A percentile compares a stretch with the other conserved stretches of the same genome.
These are phyloP conservation scores for Colletotrichum sp. DNA, from an alignment of 2,329 filamentous ascomycete genomes.

Conservation along the genomic window DNA sequence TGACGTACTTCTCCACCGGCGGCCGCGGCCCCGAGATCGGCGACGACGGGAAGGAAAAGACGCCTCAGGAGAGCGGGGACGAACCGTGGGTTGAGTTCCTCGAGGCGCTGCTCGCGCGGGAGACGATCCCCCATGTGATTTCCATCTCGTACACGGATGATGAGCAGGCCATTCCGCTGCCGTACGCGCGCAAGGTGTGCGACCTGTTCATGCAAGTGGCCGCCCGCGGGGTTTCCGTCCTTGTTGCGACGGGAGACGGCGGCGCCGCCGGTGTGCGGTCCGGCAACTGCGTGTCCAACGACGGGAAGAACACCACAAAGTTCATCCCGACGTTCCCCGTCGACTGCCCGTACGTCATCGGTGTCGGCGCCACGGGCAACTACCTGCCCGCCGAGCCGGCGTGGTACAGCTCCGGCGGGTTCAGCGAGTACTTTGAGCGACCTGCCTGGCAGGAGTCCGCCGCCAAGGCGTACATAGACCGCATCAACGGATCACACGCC, in stretches of 20 bases:
- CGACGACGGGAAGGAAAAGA: not conserved
- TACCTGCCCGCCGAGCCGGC: constrained; percentile 40
- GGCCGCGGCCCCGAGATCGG: not conserved
- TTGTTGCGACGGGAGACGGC: constrained; percentile 31
- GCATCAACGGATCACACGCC: constrained; percentile 46
- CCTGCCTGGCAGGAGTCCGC: constrained; percentile 44
- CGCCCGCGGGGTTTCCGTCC: constrained; percentile 30
- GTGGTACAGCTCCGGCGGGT: constrained; percentile 44
- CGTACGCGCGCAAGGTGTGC: constrained; percentile 34
- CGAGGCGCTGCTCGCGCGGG: constrained; percentile 28
- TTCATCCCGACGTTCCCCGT: constrained; percentile 61
- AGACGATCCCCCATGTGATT: constrained; percentile 36
- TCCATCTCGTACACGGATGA: constrained; percentile 39
- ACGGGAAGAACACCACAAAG: constrained; percentile 57
- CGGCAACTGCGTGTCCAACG: constrained; percentile 52
- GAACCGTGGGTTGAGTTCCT: constrained; percentile 34
- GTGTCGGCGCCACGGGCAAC: constrained; percentile 30
- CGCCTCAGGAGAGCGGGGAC: constrained; percentile 22
- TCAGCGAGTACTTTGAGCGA: constrained; percentile 49
- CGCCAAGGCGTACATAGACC: constrained; percentile 41
- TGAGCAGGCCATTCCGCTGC: constrained; percentile 33
- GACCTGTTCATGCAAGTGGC: constrained; percentile 36
- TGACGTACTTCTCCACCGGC: not conserved
- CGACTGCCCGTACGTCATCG: constrained; percentile 37
- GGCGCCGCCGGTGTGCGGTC: constrained; percentile 24